phyloP scores from a whole-genome alignment of 768 basidiomycete species.

The Fomitopsis pulvina region DNA sequence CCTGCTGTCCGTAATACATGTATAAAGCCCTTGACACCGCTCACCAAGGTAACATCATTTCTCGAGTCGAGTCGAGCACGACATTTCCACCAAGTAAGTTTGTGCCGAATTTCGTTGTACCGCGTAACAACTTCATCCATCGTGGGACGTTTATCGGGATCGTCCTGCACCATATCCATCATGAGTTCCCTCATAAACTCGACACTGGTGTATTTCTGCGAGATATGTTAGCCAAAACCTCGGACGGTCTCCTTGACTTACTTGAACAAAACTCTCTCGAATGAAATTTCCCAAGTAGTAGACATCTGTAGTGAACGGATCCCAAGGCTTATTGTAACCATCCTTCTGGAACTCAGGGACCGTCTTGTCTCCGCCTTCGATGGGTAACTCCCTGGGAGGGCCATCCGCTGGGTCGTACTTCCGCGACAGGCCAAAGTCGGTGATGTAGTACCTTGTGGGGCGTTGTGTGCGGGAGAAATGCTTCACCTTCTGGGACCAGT shows the following conservation, averaged over 20 bases:
- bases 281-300: slow-evolving; percentile 17
- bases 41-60: neutral
- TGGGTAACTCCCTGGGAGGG: slow-evolving; percentile 21
- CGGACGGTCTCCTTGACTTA: slow-evolving; percentile 8
- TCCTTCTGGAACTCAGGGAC: slow-evolving; percentile 28
- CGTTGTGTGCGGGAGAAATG: slow-evolving; percentile 23
- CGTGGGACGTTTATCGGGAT: slow-evolving; percentile 25
- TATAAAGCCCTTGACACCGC: neutral
- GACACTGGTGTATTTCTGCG: slow-evolving; percentile 18
- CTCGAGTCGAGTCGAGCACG: slow-evolving; percentile 21
- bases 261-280: slow-evolving; percentile 8
- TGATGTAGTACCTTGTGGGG: slow-evolving; percentile 27
- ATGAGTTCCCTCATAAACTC: slow-evolving; percentile 27
- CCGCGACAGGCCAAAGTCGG: slow-evolving; percentile 32
- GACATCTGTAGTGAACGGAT: slow-evolving; percentile 17
- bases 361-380: slow-evolving; percentile 35
- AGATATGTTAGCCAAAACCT: neutral
- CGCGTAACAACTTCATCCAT: slow-evolving; percentile 24
- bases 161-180: slow-evolving; percentile 25
- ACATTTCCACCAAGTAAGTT: slow-evolving; percentile 19
- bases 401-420: slow-evolving; percentile 22
- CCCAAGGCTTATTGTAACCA: slow-evolving; percentile 11
- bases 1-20: neutral
- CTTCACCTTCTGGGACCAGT: slow-evolving; percentile 17
- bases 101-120: slow-evolving; percentile 18